Conservation (phyloP, 2,329 filamentous ascomycete species). For the Cladosporium sp. region DNA sequence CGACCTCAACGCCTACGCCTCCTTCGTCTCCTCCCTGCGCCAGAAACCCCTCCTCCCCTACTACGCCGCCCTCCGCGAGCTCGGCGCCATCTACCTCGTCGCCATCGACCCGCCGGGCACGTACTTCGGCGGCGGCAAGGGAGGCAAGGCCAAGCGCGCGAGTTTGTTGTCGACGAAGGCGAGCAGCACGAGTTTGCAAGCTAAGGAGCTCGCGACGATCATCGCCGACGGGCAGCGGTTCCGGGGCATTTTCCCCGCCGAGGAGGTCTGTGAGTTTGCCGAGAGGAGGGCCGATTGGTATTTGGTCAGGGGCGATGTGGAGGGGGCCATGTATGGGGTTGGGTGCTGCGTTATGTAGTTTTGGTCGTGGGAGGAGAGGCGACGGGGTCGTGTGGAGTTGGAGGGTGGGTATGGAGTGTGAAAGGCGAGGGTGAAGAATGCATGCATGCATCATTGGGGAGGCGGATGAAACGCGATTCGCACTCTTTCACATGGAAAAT, state of each 20-base stretch:
- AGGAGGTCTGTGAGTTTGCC: conserved; percentile 97
- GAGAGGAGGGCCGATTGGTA: conserved; percentile 95
- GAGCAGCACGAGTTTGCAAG: conserved; percentile 57
- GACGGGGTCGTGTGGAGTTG: no score
- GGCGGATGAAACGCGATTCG: no score
- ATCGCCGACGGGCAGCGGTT: conserved; percentile 91
- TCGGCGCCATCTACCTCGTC: conserved; percentile 93
- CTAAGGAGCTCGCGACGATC: conserved; percentile 90
- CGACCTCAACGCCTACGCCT: conserved; percentile 91
- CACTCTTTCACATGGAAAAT: no score
- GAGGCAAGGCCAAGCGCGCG: conserved; percentile 18
- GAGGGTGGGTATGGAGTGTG: no score
- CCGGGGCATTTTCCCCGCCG: conserved; percentile 83
- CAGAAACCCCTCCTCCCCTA: conserved; percentile 83
- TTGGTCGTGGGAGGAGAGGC: not conserved
- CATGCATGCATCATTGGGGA: no score
- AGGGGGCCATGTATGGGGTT: conserved; percentile 94
- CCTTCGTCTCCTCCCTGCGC: conserved; percentile 67
- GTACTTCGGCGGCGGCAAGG: conserved; percentile 17
- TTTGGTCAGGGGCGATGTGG: conserved; percentile 76
- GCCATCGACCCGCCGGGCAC: conserved; percentile 37
- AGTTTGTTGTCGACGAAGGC: conserved; percentile 23
- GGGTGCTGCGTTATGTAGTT: conserved; percentile 76
- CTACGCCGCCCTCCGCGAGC: conserved; percentile 83
- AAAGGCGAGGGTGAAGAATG: no score